These are phyloP conservation scores for Clarireedia hainanense DNA, from an alignment of 2,329 filamentous ascomycete genomes.

Conservation along the genomic window DNA sequence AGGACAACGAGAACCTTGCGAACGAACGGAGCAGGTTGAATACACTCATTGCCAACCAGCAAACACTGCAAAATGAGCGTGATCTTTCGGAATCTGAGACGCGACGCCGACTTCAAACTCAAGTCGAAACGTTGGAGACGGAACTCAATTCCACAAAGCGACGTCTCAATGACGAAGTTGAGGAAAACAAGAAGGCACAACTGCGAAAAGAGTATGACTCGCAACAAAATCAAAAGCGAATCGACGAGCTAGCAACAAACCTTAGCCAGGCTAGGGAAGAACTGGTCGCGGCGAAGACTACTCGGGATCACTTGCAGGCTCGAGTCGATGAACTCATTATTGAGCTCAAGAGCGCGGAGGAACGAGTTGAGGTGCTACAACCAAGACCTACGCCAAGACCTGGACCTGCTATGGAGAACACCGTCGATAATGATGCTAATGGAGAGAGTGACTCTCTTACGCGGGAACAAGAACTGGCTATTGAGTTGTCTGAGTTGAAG, in stretches of 20 bases:
- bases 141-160: slow-evolving; percentile 74
- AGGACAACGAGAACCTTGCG: slow-evolving; percentile 77
- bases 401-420: slow-evolving; percentile 35
- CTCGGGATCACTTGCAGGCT: slow-evolving; percentile 78
- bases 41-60: slow-evolving; percentile 72
- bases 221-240: slow-evolving; percentile 80
- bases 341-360: slow-evolving; percentile 82
- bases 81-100: slow-evolving; percentile 77
- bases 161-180: slow-evolving; percentile 73
- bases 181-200: slow-evolving; percentile 75
- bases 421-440: slow-evolving; percentile 35
- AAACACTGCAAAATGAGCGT: slow-evolving; percentile 86
- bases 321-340: slow-evolving; percentile 84
- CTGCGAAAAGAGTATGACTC: slow-evolving; percentile 85
- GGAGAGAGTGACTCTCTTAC: slow-evolving; percentile 51
- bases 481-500: slow-evolving; percentile 79
- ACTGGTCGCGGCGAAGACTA: slow-evolving; percentile 77
- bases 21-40: slow-evolving; percentile 83
- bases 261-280: slow-evolving; percentile 79
- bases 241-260: slow-evolving; percentile 81
- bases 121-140: slow-evolving; percentile 69
- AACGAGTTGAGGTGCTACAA: slow-evolving; percentile 73
- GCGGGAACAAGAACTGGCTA: slow-evolving; percentile 69
- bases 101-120: slow-evolving; percentile 69
- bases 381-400: slow-evolving; percentile 64